Evolutionary conservation across 2,329 filamentous ascomycete genomes (phyloP).

Genomic region (Xylariaceae sp.): DNA sequence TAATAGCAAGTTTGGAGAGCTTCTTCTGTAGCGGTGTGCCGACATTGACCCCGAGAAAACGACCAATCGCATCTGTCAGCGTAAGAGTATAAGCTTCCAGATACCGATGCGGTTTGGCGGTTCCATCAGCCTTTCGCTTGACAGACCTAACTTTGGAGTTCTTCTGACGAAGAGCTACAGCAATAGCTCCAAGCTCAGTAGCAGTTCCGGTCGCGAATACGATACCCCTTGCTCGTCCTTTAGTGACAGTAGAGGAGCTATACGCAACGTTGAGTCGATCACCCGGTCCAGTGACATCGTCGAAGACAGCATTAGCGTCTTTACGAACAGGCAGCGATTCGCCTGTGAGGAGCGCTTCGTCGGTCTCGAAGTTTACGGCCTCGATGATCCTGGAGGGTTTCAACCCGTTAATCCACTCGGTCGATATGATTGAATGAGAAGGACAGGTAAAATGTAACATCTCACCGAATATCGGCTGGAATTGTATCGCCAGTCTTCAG

Average conservation of each 20-base stretch:
- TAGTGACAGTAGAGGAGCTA: conserved; percentile 61
- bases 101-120: conserved; percentile 52
- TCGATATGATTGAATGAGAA: too few relatives aligned
- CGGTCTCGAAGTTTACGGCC: conserved; percentile 55
- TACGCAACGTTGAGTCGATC: conserved; percentile 64
- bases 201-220: conserved; percentile 59
- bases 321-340: conserved; percentile 61
- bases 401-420: conserved; percentile 2
- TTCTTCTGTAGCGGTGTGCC: conserved; percentile 70
- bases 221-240: conserved; percentile 59
- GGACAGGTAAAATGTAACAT: not conserved
- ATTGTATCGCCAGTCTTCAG: conserved; percentile 48
- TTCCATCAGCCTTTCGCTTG: conserved; percentile 51
- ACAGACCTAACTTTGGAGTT: conserved; percentile 51
- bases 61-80: conserved; percentile 55
- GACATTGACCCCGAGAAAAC: conserved; percentile 65
- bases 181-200: conserved; percentile 65
- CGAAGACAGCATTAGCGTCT: conserved; percentile 46
- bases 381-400: conserved; percentile 41
- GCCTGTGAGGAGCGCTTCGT: conserved; percentile 62
- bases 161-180: conserved; percentile 55
- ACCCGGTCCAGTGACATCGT: conserved; percentile 53
- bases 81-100: conserved; percentile 47
- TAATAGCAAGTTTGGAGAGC: conserved; percentile 63
- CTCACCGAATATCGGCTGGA: conserved; percentile 40